Conservation (phyloP, 768 basidiomycete genomes). For the Boletus sp. region DNA sequence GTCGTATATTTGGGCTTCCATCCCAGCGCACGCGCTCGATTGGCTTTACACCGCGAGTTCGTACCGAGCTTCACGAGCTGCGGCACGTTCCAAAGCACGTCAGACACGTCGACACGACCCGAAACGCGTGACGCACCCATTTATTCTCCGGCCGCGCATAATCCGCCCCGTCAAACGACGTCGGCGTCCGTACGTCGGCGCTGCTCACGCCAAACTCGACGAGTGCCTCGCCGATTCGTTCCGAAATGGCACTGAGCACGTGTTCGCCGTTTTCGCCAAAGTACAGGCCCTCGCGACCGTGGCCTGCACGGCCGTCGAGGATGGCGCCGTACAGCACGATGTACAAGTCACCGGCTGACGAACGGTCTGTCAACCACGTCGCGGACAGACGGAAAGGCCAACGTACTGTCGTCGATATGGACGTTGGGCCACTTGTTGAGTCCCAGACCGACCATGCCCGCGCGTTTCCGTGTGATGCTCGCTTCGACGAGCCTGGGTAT, state of each 20-base stretch:
- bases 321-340: conserved; percentile 39
- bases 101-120: not conserved
- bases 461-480: conserved; percentile 46
- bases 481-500: conserved; percentile 49
- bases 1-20: conserved; percentile 30
- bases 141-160: not conserved
- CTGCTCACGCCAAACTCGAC: not conserved
- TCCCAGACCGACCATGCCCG: conserved; percentile 55
- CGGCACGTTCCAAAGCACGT: not conserved
- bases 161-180: conserved; percentile 37
- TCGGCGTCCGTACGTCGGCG: conserved; percentile 28
- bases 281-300: conserved; percentile 45
- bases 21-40: conserved; percentile 14
- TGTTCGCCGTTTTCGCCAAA: conserved; percentile 52
- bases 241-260: conserved; percentile 39
- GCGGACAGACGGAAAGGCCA: not conserved
- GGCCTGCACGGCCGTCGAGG: conserved; percentile 7
- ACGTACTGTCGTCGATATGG: conserved; percentile 44
- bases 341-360: conserved; percentile 39
- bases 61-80: conserved; percentile 13
- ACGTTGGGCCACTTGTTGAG: conserved; percentile 61
- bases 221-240: conserved; percentile 35
- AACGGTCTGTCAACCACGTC: not conserved
- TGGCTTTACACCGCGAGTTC: conserved; percentile 17
- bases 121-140: not conserved